Conservation (phyloP, 768 basidiomycete species). For the Tulasnella sp. region DNA sequence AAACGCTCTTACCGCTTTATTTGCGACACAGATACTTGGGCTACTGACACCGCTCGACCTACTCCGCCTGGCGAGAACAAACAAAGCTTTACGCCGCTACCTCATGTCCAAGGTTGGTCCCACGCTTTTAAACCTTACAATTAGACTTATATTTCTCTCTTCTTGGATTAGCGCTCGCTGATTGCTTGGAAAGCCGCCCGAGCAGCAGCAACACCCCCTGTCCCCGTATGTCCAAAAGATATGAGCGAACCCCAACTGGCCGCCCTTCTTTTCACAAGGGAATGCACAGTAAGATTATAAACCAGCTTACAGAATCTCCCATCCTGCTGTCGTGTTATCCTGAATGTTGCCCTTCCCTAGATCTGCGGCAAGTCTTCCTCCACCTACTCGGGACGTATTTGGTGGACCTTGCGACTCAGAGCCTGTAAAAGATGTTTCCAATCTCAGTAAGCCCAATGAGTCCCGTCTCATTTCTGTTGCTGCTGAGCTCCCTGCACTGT, state of each 20-base stretch:
- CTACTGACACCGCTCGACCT: conserved; percentile 4
- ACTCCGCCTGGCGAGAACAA: background rate
- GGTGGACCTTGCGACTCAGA: background rate
- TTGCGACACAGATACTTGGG: background rate
- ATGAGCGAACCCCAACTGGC: conserved; percentile 5
- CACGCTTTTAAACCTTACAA: background rate
- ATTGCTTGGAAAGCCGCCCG: background rate
- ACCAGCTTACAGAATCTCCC: background rate
- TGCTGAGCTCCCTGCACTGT: too few relatives aligned
- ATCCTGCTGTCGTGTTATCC: background rate
- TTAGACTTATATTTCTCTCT: too few relatives aligned
- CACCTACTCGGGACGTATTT: background rate
- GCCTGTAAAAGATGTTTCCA: too few relatives aligned
- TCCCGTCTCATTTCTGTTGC: too few relatives aligned
- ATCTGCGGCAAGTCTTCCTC: background rate
- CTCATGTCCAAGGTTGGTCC: conserved; percentile 2
- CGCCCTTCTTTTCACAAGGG: background rate
- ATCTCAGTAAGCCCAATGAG: too few relatives aligned
- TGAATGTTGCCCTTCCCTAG: background rate
- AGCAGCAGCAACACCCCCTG: background rate
- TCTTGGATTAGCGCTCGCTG: background rate
- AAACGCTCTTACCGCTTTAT: background rate
- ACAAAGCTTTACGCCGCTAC: background rate
- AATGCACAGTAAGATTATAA: background rate
- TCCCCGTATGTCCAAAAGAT: background rate